Evolutionary conservation across 2,329 filamentous ascomycete species (phyloP), one percentile per base, ranked within the genome.

Genomic region (Phialophora tarda): DNA sequence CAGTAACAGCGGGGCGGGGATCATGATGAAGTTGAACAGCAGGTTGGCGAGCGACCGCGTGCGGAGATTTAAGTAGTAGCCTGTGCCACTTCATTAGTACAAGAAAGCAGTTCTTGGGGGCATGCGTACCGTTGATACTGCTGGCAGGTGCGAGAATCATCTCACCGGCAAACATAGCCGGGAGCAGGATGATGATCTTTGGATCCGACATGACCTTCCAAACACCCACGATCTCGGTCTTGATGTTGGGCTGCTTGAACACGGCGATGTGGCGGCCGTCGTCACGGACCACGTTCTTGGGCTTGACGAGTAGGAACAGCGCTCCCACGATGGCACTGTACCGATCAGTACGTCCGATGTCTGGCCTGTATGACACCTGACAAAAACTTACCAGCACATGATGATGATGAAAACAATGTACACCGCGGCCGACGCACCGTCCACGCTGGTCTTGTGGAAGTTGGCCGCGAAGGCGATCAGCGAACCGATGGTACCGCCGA

Each of bases 211-310:
- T 48, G 7, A 66, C 24, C 24, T 41, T 24, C 26, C n/a, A 21
- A 17, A 54, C 51, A 2, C 24, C 62, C n/a, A 21, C 32, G 21
- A 67, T 26, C 26, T 60, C 51, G 10, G 26, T 24, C 58, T 51
- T 41, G 17, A 58, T 14, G 2, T 54, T 57, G 4, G 57, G 47
- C 11, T 51, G 23, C 24, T 66, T 57, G 64, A 71, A 72, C 12
- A 68, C 62, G 53, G 71, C 70, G 48, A 72, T 66, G 23, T 69
- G 60, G n/a, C 65, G 66, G 3, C 71, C 71, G 55, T 72, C 71
- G 47, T 65, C 59, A n/a, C 71, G 69, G 14, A 69, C 56, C 11
- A 72, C 58, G 7, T 67, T 59, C 34, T 58, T 53, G 23, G 71
- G 69, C 11, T 54, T 41, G 23, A 67, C 55, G 21, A 69, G 56